Conservation (phyloP, 129 eudicot genomes). For the Logfia minima region DNA sequence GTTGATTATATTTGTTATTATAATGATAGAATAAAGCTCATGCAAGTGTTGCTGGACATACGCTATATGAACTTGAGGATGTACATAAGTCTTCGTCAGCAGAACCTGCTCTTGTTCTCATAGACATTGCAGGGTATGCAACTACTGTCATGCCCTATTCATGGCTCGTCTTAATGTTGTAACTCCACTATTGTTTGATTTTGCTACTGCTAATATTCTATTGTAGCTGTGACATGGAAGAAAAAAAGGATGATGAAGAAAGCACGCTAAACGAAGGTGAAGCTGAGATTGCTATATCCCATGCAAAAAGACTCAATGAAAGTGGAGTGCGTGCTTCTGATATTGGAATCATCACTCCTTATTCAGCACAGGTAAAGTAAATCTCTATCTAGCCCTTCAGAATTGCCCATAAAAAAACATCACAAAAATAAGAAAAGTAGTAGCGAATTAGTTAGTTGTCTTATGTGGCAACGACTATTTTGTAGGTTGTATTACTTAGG, state of each 20-base stretch:
- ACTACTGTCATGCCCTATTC: not conserved
- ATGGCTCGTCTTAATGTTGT: not conserved
- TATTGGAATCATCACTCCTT: constrained; percentile 93
- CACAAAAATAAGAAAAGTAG: not conserved
- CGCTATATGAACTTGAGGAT: constrained; percentile 66
- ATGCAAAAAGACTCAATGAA: constrained; percentile 80
- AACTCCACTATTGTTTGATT: not conserved
- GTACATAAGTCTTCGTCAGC: constrained; percentile 77
- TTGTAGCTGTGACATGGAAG: constrained; percentile 93
- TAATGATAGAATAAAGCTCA: constrained; percentile 78
- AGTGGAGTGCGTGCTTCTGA: constrained; percentile 88
- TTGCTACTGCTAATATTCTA: not conserved
- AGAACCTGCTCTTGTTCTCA: constrained; percentile 80
- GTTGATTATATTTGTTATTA: constrained; percentile 8
- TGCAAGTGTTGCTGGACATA: constrained; percentile 90
- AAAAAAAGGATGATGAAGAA: constrained; percentile 98
- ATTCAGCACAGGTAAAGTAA: constrained; percentile 78
- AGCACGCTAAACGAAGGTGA: constrained; percentile 97
- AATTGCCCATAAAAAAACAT: not conserved
- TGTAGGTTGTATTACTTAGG: constrained; percentile 74
- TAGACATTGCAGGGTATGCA: constrained; percentile 91
- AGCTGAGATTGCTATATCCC: constrained; percentile 92
- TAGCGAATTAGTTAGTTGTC: not conserved
- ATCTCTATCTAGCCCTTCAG: not conserved
- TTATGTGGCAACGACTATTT: constrained; percentile 10